Evolutionary conservation across 495 filamentous ascomycete genomes (phyloP), one percentile per base, ranked within the genome.

Genomic region (Amniculicola lignicola): DNA sequence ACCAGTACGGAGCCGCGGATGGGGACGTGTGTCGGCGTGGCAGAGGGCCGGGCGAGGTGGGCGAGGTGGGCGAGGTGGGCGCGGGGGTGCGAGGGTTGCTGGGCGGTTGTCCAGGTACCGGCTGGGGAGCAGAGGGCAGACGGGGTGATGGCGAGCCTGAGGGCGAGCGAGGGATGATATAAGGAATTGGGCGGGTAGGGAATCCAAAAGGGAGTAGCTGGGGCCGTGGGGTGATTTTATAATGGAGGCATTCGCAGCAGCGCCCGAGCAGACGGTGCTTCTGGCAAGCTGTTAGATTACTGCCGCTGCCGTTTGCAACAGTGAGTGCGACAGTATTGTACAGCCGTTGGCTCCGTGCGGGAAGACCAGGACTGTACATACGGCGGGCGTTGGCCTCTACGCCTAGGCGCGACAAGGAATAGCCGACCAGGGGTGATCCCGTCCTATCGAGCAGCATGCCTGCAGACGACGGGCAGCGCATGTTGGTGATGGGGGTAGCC

Each of bases 241-340:
- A 59, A 51, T 1, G 55, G 38, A 58, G 63, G 24, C 59, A 66
- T 66, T 14, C 35, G 14, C 23, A 39, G 54, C 47, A 41, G 41
- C 27, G 37, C 46, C 62, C 57, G 57, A 64, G 46, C 45, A 45
- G 62, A 52, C 47, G 51, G 62, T 59, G 27, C 51, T 49, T 57
- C 45, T 57, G 43, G 61, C 35, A 53, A 62, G 45, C 47, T 66
- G 43, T 54, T 59, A 59, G 62, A 55, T 62, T 61, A 57, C 50
- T 53, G 51, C 58, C 57, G 53, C 54, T 55, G 29, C 58, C 63
- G 59, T 63, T 66, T 67, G 61, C 64, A 64, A 64, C 64, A 67
- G 56, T 19, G 47, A 61, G 42, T 63, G 61, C 64, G 51, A 64
- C 61, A 57, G 51, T 53, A 36, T 52, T 61, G 45, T 37, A 48